Evolutionary conservation across 768 basidiomycete species (phyloP).

Genomic region (Mycena kentingensis): DNA sequence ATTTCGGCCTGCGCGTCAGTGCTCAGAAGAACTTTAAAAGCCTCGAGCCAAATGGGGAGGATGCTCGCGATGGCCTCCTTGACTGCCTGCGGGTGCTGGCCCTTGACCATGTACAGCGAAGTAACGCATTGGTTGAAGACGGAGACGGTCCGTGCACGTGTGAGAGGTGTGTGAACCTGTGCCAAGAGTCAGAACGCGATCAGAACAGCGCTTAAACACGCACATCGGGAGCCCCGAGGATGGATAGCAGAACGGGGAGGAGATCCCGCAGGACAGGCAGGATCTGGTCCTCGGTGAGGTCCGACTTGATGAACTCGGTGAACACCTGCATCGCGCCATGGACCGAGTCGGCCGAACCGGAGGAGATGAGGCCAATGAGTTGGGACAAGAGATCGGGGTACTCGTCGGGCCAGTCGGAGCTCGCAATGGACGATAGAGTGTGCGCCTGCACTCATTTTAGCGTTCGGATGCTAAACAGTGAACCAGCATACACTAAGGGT

Average conservation of each 20-base stretch:
- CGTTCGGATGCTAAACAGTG: neutral
- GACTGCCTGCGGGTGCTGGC: slow-evolving; percentile 84
- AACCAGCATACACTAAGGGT: slow-evolving; percentile 82
- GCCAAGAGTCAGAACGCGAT: slow-evolving; percentile 9
- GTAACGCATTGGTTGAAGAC: slow-evolving; percentile 91
- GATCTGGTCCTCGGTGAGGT: slow-evolving; percentile 93
- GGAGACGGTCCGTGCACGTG: slow-evolving; percentile 80
- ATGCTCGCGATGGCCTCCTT: slow-evolving; percentile 80
- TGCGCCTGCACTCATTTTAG: slow-evolving; percentile 61
- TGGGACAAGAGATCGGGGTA: slow-evolving; percentile 83
- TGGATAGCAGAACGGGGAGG: slow-evolving; percentile 79
- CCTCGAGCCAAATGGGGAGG: slow-evolving; percentile 89
- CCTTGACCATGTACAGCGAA: slow-evolving; percentile 93
- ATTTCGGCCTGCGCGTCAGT: slow-evolving; percentile 67
- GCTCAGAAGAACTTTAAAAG: slow-evolving; percentile 76
- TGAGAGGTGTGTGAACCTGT: slow-evolving; percentile 75
- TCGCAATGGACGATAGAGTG: slow-evolving; percentile 84
- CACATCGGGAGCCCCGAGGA: slow-evolving; percentile 79
- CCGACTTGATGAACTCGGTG: slow-evolving; percentile 90
- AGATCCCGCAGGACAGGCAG: slow-evolving; percentile 88
- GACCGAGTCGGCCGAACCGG: slow-evolving; percentile 70
- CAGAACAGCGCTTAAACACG: slow-evolving; percentile 10
- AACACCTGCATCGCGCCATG: slow-evolving; percentile 98
- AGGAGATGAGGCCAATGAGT: slow-evolving; percentile 77
- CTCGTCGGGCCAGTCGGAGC: slow-evolving; percentile 96